phyloP scores from a whole-genome alignment of 2,329 filamentous ascomycete genomes.

The Colletotrichum paranaense region DNA sequence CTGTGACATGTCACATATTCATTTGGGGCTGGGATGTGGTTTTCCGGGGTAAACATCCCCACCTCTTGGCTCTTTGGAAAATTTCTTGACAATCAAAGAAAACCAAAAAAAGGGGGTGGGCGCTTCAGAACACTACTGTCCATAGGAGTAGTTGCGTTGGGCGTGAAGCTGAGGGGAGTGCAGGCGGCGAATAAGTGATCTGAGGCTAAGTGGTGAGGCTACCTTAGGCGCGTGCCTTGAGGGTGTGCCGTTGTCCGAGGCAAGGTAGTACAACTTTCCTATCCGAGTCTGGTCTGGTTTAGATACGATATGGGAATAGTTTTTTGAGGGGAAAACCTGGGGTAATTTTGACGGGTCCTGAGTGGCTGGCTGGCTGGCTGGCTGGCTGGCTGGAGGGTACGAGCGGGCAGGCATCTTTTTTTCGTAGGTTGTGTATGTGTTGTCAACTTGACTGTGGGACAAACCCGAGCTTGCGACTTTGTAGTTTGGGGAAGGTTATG shows the following conservation, averaged over 20 bases:
- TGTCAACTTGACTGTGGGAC: not conserved
- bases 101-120: not conserved
- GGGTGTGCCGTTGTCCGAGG: not conserved
- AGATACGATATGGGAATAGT: not conserved
- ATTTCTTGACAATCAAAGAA: not conserved
- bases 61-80: not conserved
- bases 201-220: not conserved
- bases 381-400: no score
- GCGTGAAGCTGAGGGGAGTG: no score
- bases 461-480: not conserved
- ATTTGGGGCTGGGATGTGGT: conserved; percentile 2
- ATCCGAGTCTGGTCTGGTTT: not conserved
- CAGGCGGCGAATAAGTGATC: no score
- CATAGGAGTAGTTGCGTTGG: no score
- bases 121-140: no score
- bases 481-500: no score
- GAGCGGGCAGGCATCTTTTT: not conserved
- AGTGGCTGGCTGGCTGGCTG: conserved; percentile 2
- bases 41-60: conserved; percentile 5
- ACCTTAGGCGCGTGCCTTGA: not conserved
- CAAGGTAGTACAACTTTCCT: not conserved
- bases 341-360: conserved; percentile 19
- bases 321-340: conserved; percentile 26
- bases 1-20: no score
- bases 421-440: not conserved